Base-by-base conservation (phyloP, 345 rosid species). In the rapeseed (Brassica napus) region DNA sequence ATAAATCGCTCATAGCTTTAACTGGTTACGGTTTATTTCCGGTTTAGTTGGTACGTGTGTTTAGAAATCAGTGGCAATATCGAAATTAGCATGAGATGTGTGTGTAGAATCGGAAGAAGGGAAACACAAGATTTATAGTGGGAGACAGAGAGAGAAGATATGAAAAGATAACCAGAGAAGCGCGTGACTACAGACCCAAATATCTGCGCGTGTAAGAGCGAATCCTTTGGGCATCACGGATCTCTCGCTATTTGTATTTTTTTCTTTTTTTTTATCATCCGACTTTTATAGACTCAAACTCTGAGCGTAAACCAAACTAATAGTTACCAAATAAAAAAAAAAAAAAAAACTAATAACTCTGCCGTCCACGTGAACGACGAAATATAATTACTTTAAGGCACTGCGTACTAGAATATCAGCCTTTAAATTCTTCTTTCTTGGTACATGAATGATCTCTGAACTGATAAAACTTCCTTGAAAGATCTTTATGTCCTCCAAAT, bases 191-290 rank as follows among this genome's bases (percentile, higher is more conserved):
- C 16, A 37, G 72, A 83, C 73, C 79, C 28, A 37, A 67, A 79
- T 16, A 62, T 5, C 16, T 34, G 82, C 82, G 89, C 92, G 93
- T 89, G 88, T 76, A 44, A 18, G 21, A 59, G 63, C 34, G 77
- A 83, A 78, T 64, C 63, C 81, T 55, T 64, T 28, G 85, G 72
- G 72, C 84, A 81, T 86, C 92, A 87, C 87, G 90, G 87, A 83
- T 78, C 72, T 74, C 85, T 77, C 69, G 75, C 83, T 57, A 59
- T 26, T 4, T 9, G 64, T 21, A 9, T 66, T 1, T 6, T 1
- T 44, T 30, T 28, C 24, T 23, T 23, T 23, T 23, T 23, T 23
- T 23, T 23, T 23, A 23, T 23, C 24, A 23, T 23, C 24, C 24
- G 24, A 23, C 24, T 23, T 23, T 23, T 1, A 0, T 23, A 23